Evolutionary conservation across 805 yeast species (phyloP), one percentile per base, ranked within the genome.

Genomic region (Helenozyma rhizophorensis): DNA sequence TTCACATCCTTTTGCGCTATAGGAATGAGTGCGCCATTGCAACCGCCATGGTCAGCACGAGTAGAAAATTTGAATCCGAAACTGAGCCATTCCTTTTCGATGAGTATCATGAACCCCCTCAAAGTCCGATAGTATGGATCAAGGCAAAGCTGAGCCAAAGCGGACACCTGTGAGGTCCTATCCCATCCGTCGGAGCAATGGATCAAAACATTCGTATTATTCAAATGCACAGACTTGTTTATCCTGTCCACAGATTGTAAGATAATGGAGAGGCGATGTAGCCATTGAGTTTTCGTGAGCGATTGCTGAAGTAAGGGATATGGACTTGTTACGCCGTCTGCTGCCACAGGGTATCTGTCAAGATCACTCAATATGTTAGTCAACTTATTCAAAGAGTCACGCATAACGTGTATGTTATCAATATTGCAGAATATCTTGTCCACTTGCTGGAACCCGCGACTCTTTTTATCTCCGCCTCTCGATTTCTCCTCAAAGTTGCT

Each of bases 121-220:
- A 85, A 43, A 0, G 97, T 89, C 43, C 98, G 70, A 57, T 72
- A 93, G 53, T 76, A 86, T 1, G 97, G 97, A 55, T 93, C 97
- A 7, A 89, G 65, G 51, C 96, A 85, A 4, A 93, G 60, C 58
- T 90, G 90, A 15, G 89, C 76, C 40, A 93, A 62, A 2, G 96
- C 81, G 5, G 88, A 72, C 1, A 89, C 75, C 53, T 93, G 97
- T 0, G 97, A 78, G 0, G 98, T 93, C 37, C 98, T 68, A 54
- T 93, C 98, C 98, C 98, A 93, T 1, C 98, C 98, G 62, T 93
- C 98, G 1, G 97, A 87, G 55, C 98, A 93, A 62, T 93, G 98
- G 6, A 93, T 73, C 8, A 93, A 54, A 4, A 90, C 71, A 54
- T 90, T 94, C 13, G 93, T 83, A 41, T 80, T 77, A 56, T 87